Percentiles rank a stretch among this genome's conserved stretches.
Conservation (phyloP, 306 rosid genomes). For the Corylus avellana region DNA sequence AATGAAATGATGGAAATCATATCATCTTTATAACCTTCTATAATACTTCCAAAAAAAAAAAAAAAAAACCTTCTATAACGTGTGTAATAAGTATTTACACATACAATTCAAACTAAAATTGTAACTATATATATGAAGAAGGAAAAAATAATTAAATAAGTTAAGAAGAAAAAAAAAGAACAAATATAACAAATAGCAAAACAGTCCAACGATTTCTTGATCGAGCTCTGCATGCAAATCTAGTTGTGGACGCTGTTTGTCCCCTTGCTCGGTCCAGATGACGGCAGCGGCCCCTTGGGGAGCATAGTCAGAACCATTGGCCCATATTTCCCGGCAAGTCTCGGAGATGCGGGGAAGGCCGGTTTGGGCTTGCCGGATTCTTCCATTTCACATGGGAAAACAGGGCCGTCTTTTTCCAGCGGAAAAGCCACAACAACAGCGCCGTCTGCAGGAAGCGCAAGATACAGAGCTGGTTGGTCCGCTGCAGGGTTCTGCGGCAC, state of each 20-base stretch:
- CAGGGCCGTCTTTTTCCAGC: neutral
- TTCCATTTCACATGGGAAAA: conserved; percentile 12
- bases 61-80: neutral
- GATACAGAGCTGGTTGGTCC: conserved; percentile 2
- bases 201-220: neutral
- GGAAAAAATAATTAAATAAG: too few relatives aligned
- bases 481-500: neutral
- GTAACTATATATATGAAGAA: neutral
- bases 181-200: neutral
- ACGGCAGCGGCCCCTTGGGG: conserved; percentile 54
- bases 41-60: too few relatives aligned
- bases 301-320: conserved; percentile 57
- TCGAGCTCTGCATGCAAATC: neutral
- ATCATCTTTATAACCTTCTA: neutral
- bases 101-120: neutral
- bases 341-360: neutral
- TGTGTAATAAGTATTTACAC: conserved; percentile 18
- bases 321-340: conserved; percentile 34
- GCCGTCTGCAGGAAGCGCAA: conserved; percentile 29
- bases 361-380: conserved; percentile 1
- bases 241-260: neutral
- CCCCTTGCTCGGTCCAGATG: conserved; percentile 72
- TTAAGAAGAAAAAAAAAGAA: neutral
- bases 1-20: neutral
- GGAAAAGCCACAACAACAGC: neutral